Base-by-base conservation (phyloP, 177 flowering plant species). In the Vitis hybrid region DNA sequence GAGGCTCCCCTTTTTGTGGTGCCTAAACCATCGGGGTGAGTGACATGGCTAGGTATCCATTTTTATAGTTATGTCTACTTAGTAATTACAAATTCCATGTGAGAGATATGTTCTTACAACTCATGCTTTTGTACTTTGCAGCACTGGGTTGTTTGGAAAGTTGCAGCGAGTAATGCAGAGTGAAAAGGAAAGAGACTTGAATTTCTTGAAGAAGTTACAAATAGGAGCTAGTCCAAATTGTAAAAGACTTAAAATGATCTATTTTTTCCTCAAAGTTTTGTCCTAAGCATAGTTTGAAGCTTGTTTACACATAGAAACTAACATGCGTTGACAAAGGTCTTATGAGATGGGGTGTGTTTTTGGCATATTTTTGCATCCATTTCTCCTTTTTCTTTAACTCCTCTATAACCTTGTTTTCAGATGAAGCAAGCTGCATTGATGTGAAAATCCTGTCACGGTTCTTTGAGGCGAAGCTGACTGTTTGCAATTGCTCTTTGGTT, bases 401-500 rank as follows among this genome's bases (percentile, higher is more conserved):
- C 44, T 47, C 31, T 65, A 13, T 47, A 18, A 65, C 58, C 22
- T 50, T 19, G 19, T 72, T 64, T 64, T 69, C 83, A 89, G 95
- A 83, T 72, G 89, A 80, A 68, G 69, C 65, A 47, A 65, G 65
- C 76, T 84, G 71, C 77, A 69, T 88, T 62, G 80, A 78, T 79
- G 92, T 88, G 3, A 79, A 80, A 72, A 88, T 94, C 66, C 18
- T 86, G 76, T 82, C 96, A 62, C 90, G 86, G 77, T 80, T 72
- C 81, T 81, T 94, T 79, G 97, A 91, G 17, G 97, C 89, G 60
- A 92, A 92, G 87, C 83, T 89, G 81, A 87, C 77, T 22, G 94
- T 92, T 80, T 94, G 98, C 62, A 79, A 66, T 64, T 92, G 97
- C 75, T 76, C 77, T 17, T 14, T 77, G 56, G 59, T 38, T 15